Base-by-base conservation (phyloP, 129 eudicot genomes). In the Tanacetum coccineum region DNA sequence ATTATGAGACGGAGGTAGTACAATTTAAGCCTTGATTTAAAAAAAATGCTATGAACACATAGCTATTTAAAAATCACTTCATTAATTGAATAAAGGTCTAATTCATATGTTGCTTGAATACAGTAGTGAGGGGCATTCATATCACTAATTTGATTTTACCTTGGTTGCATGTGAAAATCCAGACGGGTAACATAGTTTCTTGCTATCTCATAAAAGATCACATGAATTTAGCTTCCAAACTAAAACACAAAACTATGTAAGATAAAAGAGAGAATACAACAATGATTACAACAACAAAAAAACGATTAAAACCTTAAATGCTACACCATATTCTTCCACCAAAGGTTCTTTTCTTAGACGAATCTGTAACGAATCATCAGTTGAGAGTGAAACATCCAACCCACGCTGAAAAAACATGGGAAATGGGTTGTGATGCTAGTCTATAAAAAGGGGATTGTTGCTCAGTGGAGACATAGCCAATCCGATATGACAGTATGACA, bases 201-300 rank as follows among this genome's bases (percentile, higher is more conserved):
- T 20, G 96, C 98, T 68, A 93, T 86, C 84, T 93, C 98, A 67
- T 96, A n/a, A 86, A 18, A 93, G 86, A 76, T 93, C 98, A 68
- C 96, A 93, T 4, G 98, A 85, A 71, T 95, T 93, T 49, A 93
- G 84, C 90, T 93, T 93, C 98, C 98, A 93, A 59, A 92, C 98
- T 92, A 74, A 26, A 62, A 60, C 39, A 21, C 26, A 47, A 13
- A 10, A 47, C 13, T 9, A 11, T 39, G 59, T 72, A 42, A 74
- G 68, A 19, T 50, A 68, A 60, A 14, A 54, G 18, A 11, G 11
- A 57, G 14, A 25, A 46, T 17, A 59, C 61, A 56, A 74, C 28
- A 71, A 42, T 30, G 39, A 71, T 59, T 59, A 47, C 7, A 20
- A 67, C 59, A 36, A 62, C 20, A 45, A 22, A 13, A 13, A n/a